Percentiles rank a stretch among this genome's conserved stretches.
These are phyloP conservation scores for Stereocaulon alpinum DNA, from an alignment of 495 filamentous ascomycete species.

Conservation along the genomic window DNA sequence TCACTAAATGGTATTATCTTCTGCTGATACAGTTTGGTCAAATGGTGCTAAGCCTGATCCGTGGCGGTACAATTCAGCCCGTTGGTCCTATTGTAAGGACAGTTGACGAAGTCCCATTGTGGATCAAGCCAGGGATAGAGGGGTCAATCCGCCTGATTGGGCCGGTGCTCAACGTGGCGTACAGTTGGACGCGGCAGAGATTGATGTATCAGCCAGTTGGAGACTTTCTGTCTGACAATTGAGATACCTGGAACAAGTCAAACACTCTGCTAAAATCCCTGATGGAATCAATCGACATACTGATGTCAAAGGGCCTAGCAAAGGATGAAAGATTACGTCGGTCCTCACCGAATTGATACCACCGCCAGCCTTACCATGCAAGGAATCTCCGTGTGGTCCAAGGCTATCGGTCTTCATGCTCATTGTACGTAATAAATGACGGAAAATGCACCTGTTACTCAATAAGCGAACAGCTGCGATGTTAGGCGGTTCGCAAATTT, in stretches of 20 bases:
- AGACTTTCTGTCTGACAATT: background rate
- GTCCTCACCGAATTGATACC: no score
- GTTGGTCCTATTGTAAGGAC: background rate
- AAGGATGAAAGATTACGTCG: no score
- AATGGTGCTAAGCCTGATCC: background rate
- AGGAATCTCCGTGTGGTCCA: background rate
- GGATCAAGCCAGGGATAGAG: conserved; percentile 1
- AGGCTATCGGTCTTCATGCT: background rate
- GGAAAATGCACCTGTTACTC: background rate
- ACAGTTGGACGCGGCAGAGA: conserved; percentile 6
- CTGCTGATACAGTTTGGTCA: background rate
- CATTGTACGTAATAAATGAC: background rate
- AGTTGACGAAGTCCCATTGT: background rate
- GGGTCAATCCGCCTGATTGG: conserved; percentile 1
- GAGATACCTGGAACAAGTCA: background rate
- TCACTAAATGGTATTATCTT: background rate
- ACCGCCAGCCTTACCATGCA: no score
- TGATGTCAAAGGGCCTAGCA: no score
- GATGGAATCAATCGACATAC: no score
- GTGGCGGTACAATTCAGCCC: background rate
- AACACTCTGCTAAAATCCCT: no score
- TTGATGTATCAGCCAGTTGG: background rate
- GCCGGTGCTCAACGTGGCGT: background rate
- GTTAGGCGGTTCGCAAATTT: no score
- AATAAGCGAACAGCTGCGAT: background rate